A percentile compares a stretch with the other conserved stretches of the same genome.
phyloP scores from a whole-genome alignment of 2,329 filamentous ascomycete genomes.

The Endothia cerciana region DNA sequence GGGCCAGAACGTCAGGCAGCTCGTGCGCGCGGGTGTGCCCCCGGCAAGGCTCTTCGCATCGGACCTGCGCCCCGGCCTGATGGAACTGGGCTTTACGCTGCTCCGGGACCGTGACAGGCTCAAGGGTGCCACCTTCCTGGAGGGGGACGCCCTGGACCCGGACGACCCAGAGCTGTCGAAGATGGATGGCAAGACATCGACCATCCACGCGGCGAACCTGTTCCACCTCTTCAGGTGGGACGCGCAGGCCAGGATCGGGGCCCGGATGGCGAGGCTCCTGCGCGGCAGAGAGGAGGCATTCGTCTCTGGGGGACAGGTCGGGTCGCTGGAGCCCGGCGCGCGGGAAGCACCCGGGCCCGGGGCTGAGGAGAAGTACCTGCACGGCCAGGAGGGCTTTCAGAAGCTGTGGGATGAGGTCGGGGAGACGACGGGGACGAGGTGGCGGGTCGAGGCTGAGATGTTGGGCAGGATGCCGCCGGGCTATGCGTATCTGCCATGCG shows the following conservation, averaged over 20 bases:
- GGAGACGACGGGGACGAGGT: conserved; percentile 41
- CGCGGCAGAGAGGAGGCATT: conserved; percentile 27
- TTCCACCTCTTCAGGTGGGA: conserved; percentile 40
- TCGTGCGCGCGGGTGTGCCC: conserved; percentile 44
- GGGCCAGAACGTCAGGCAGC: conserved; percentile 48
- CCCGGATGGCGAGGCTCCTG: conserved; percentile 35
- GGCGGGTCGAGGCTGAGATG: conserved; percentile 32
- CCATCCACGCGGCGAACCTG: conserved; percentile 38
- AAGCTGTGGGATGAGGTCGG: conserved; percentile 47
- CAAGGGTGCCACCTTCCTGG: conserved; percentile 27
- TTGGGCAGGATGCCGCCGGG: conserved; percentile 10
- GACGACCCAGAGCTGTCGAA: conserved; percentile 26
- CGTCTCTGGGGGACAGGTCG: conserved; percentile 37
- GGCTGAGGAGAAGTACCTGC: conserved; percentile 38
- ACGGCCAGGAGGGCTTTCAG: conserved; percentile 47
- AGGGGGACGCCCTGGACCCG: conserved; percentile 34
- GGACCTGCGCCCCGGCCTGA: conserved; percentile 42
- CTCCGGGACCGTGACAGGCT: conserved; percentile 37
- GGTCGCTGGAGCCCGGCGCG: conserved; percentile 25
- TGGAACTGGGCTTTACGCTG: conserved; percentile 40
- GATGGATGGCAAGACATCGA: conserved; percentile 36
- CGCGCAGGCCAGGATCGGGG: conserved; percentile 34
- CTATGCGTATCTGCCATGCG: background rate
- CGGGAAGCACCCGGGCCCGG: background rate
- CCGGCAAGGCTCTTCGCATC: conserved; percentile 42